Evolutionary conservation across 495 filamentous ascomycete species (phyloP).

Genomic region (Aeminium ludgeri): DNA sequence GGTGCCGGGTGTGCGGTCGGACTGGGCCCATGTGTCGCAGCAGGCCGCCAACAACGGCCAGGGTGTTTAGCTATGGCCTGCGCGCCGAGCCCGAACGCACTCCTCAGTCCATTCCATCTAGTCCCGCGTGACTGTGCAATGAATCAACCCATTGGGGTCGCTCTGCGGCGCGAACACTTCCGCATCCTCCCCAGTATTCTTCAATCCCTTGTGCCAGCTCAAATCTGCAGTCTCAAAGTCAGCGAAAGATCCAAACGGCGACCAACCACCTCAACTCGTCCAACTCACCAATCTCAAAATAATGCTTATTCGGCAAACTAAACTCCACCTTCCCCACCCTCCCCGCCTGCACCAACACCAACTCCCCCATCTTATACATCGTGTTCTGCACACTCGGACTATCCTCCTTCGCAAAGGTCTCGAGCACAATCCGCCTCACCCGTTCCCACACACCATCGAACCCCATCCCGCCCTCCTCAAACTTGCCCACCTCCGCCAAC

Average conservation of each 20-base stretch:
- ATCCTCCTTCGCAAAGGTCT: conserved; percentile 80
- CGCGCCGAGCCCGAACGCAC: too few species aligned
- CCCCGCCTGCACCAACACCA: conserved; percentile 62
- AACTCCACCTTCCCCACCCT: conserved; percentile 61
- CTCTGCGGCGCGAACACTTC: conserved; percentile 92
- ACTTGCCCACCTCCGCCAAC: conserved; percentile 51
- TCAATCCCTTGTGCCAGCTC: conserved; percentile 89
- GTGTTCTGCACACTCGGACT: conserved; percentile 89
- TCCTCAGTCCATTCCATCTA: too few species aligned
- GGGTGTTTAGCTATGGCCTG: too few species aligned
- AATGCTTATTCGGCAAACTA: conserved; percentile 90
- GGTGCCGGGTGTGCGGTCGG: too few species aligned
- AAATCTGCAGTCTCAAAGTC: conserved; percentile 43
- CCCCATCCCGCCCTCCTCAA: conserved; percentile 37
- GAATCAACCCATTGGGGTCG: conserved; percentile 85
- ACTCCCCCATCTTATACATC: conserved; percentile 95
- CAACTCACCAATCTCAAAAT: conserved; percentile 83
- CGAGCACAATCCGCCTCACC: conserved; percentile 67
- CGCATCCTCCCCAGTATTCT: conserved; percentile 94
- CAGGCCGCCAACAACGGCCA: too few species aligned
- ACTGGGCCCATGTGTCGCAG: too few species aligned
- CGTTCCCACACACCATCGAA: conserved; percentile 67
- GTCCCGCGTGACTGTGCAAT: conserved; percentile 73
- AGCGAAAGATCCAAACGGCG: not conserved
- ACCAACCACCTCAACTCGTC: conserved; percentile 4